phyloP scores from a whole-genome alignment of 805 yeast genomes.

The Tetrapisispora namnaoensis region DNA sequence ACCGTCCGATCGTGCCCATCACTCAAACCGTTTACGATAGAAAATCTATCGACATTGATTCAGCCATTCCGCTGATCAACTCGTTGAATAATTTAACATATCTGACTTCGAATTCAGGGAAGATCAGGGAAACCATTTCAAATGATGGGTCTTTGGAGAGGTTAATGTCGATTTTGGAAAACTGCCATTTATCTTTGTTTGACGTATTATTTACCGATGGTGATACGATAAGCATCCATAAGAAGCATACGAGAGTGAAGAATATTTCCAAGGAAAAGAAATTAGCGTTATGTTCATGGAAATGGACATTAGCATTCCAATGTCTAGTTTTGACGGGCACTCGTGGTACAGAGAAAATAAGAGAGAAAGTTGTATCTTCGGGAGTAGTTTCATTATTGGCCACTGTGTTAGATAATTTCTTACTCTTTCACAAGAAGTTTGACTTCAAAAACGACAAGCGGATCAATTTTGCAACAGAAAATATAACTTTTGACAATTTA shows the following conservation, averaged over 20 bases:
- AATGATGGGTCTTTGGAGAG: conserved; percentile 89
- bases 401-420: conserved; percentile 82
- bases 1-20: conserved; percentile 87
- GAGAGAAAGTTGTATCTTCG: conserved; percentile 81
- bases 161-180: conserved; percentile 73
- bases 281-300: conserved; percentile 72
- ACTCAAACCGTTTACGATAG: conserved; percentile 85
- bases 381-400: conserved; percentile 88
- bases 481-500: conserved; percentile 11
- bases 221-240: conserved; percentile 13
- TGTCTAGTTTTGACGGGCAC: conserved; percentile 87
- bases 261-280: conserved; percentile 27
- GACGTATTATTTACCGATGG: conserved; percentile 11
- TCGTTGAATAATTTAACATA: conserved; percentile 85
- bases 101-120: conserved; percentile 73
- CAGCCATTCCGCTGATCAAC: conserved; percentile 83
- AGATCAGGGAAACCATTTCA: conserved; percentile 83
- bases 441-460: conserved; percentile 19
- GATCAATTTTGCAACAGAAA: conserved; percentile 9
- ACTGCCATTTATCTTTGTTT: conserved; percentile 42
- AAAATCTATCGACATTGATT: conserved; percentile 83
- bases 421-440: conserved; percentile 33
- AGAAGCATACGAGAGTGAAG: conserved; percentile 11
- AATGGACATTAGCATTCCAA: conserved; percentile 93
- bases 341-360: conserved; percentile 77